Evolutionary conservation across 495 filamentous ascomycete species (phyloP), one percentile per base, ranked within the genome.

Genomic region (Xylaria curta): DNA sequence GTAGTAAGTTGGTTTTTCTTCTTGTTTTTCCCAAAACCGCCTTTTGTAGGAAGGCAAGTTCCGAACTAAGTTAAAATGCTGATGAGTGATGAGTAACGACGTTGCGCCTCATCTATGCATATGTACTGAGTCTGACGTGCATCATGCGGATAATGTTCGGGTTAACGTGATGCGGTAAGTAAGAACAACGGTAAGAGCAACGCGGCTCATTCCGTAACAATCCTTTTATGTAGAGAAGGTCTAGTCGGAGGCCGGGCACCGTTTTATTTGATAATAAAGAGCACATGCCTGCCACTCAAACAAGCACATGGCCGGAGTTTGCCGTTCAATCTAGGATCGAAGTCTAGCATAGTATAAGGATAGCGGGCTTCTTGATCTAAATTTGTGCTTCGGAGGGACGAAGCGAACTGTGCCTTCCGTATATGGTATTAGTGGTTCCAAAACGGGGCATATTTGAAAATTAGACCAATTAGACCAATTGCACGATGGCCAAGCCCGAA

Each of bases 391-490:
- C 38, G 36, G 26, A n/a, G 26, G 28, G 58, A 62, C 10, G 56
- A 69, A 49, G 68, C 67, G 68, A 44, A 33, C 38, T 70, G 68
- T 51, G 68, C 68, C 21, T 70, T 46, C 42, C 67, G 56, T 69
- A 60, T 67, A 67, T 12, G 6, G 36, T 38, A 6, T 38, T 38
- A 38, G 49, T 66, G 31, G 38, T n/a, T 8, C n/a, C 36, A 26
- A 24, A 63, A 38, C 8, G 60, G 59, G 38, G 38, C 19, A 19
- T 12, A 15, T 21, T 28, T 13, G 15, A 9, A 19, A 21, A 26
- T 7, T 19, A 31, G 44, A 6, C 54, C 46, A 21, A 26, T 7
- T 19, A 31, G 44, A 6, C 54, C 46, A 63, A 49, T 70, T 13
- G 24, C 12, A 42, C 33, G n/a, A 63, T 28, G 44, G 47, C 49